Base-by-base conservation (phyloP, 2,329 filamentous ascomycete species). In the Ambrosiella beaveri region DNA sequence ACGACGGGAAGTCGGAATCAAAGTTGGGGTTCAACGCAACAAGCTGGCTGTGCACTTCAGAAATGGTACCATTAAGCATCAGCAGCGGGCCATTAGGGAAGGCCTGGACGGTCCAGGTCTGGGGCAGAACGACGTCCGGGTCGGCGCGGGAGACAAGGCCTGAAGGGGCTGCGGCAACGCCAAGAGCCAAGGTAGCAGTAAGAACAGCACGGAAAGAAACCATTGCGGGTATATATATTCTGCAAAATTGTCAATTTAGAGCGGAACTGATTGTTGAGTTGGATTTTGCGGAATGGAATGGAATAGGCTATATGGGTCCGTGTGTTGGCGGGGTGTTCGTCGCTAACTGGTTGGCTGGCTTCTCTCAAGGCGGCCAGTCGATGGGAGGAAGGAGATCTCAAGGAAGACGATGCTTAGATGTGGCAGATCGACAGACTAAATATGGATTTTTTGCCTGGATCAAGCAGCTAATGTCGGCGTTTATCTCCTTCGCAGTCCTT, bases 11-110 rank as follows among this genome's bases (percentile, higher is more conserved):
- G 11, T 62, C 60, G 12, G 49, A 9, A 7, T 63, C 60, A 50
- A 59, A 63, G 54, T 63, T 56, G 19, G 63, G 62, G 50, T 64
- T 63, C 9, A 63, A 54, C 35, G 57, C 40, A 15, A 62, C 35
- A n/a, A 63, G 59, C 55, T 62, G 59, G 1, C 39, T 57, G 57
- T 62, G 57, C 13, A 65, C 57, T 47, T 63, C 45, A 49, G 63
- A 17, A 37, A 64, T 44, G 35, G 61, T 63, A 19, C 64, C 63
- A 40, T 57, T 62, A 35, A 65, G 57, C 12, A 38, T 57, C 3
- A 62, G 27, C 7, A 54, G 54, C 0, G 55, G 62, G 12, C 61
- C 61, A 19, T 60, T 36, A 3, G 62, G 63, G 6, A 57, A 56
- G 12, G 59, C 55, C 47, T 65, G 54, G 8, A 63, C 55, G n/a